phyloP scores from a whole-genome alignment of 2,329 filamentous ascomycete genomes.

The Diaporthe eres region DNA sequence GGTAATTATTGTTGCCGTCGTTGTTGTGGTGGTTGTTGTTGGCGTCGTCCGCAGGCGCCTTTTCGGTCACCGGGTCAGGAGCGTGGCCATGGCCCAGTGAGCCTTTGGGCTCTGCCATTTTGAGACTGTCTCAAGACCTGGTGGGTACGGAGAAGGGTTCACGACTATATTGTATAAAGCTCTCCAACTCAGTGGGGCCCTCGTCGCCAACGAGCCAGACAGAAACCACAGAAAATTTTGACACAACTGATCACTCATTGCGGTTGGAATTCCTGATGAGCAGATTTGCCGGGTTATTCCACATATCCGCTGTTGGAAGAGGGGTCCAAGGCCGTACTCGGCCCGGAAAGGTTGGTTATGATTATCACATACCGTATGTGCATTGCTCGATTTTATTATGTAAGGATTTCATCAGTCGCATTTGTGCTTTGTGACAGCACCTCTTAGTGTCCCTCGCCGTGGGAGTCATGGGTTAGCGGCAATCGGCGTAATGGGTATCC shows the following conservation, averaged over 20 bases:
- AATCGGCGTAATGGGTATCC: background rate
- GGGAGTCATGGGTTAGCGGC: background rate
- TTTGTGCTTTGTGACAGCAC: background rate
- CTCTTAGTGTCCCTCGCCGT: background rate
- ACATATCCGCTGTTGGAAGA: constrained; percentile 26
- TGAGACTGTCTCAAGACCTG: background rate
- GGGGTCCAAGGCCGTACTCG: constrained; percentile 21
- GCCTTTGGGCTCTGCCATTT: constrained; percentile 24
- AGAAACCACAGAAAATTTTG: background rate
- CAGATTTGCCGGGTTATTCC: constrained; percentile 14
- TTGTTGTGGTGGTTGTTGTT: background rate
- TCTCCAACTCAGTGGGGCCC: background rate
- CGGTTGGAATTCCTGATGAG: background rate
- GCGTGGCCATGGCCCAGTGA: constrained; percentile 8
- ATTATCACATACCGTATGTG: background rate
- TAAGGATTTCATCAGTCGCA: constrained; percentile 20
- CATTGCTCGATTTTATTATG: constrained; percentile 17
- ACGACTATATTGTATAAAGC: background rate
- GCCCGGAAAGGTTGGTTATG: constrained; percentile 14
- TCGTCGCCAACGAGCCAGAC: background rate
- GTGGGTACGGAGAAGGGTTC: background rate
- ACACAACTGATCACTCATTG: background rate
- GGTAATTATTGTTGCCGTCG: background rate
- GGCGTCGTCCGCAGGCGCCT: background rate
- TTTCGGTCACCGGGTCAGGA: constrained; percentile 3